phyloP scores from a whole-genome alignment of 2,329 filamentous ascomycete genomes.

The Alternaria atra region DNA sequence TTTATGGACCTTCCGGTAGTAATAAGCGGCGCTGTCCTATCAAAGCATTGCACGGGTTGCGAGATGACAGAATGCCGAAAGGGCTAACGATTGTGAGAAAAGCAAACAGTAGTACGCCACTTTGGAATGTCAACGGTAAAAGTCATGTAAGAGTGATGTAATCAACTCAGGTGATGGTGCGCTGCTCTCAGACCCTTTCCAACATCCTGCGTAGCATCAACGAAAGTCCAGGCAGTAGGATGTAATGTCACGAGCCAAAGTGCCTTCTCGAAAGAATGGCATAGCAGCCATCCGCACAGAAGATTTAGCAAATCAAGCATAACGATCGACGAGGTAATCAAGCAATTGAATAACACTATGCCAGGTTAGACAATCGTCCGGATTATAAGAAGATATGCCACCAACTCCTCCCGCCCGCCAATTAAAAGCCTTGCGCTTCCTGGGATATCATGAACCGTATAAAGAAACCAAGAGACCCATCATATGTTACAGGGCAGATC shows the following conservation, averaged over 20 bases:
- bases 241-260: background rate
- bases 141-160: background rate
- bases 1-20: background rate
- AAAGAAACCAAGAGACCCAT: conserved; percentile 13
- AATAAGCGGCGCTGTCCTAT: conserved; percentile 3
- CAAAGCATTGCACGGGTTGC: background rate
- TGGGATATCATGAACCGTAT: conserved; percentile 28
- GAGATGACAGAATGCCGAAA: background rate
- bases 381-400: conserved; percentile 4
- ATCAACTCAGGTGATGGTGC: background rate
- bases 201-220: background rate
- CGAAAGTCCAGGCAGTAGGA: background rate
- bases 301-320: background rate
- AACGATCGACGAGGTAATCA: background rate
- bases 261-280: background rate
- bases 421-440: conserved; percentile 13
- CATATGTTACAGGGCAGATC: background rate
- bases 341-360: background rate
- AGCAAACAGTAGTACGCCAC: background rate
- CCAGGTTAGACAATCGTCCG: background rate
- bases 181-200: background rate
- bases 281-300: background rate
- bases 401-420: conserved; percentile 13
- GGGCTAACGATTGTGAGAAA: background rate
- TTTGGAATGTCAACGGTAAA: background rate